Evolutionary conservation across 1,284 basidiomycete species (phyloP).

Genomic region (Apiotrichum domesticum): DNA sequence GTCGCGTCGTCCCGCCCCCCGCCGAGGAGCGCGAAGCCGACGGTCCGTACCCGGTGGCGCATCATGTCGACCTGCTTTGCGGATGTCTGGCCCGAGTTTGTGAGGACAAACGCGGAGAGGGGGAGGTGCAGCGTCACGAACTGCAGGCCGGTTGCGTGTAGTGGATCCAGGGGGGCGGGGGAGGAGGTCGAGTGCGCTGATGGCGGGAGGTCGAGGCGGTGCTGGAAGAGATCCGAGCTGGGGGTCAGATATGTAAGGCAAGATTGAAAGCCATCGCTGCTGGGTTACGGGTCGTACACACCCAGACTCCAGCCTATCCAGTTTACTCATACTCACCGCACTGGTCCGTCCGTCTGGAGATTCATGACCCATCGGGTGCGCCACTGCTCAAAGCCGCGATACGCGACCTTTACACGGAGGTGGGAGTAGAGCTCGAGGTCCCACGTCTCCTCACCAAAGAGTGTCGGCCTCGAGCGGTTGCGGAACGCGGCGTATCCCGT

Average conservation of each 20-base stretch:
- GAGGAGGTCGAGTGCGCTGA: conserved; percentile 23
- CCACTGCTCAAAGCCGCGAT: conserved; percentile 43
- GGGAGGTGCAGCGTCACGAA: conserved; percentile 50
- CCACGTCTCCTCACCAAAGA: conserved; percentile 51
- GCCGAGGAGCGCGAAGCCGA: conserved; percentile 49
- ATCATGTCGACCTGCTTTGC: conserved; percentile 48
- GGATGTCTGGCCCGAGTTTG: conserved; percentile 49
- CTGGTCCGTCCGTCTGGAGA: conserved; percentile 51
- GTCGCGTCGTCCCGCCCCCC: conserved; percentile 31
- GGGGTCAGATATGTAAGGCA: not conserved
- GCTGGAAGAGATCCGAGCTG: conserved; percentile 52
- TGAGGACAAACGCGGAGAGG: conserved; percentile 50
- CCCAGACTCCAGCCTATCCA: not conserved
- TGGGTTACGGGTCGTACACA: no score
- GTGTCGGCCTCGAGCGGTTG: conserved; percentile 47
- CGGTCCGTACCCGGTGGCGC: conserved; percentile 46
- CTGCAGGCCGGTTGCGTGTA: conserved; percentile 20
- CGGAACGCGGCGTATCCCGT: conserved; percentile 52
- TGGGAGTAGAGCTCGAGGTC: conserved; percentile 49
- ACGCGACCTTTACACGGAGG: conserved; percentile 47
- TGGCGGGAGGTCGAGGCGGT: conserved; percentile 47
- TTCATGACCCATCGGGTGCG: conserved; percentile 50
- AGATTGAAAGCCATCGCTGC: not conserved
- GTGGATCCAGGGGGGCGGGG: conserved; percentile 22
- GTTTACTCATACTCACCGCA: conserved; percentile 29